Percentiles rank a stretch among this genome's conserved stretches.
phyloP scores from a whole-genome alignment of 2,329 filamentous ascomycete genomes.

The Leptographium galeiforme region DNA sequence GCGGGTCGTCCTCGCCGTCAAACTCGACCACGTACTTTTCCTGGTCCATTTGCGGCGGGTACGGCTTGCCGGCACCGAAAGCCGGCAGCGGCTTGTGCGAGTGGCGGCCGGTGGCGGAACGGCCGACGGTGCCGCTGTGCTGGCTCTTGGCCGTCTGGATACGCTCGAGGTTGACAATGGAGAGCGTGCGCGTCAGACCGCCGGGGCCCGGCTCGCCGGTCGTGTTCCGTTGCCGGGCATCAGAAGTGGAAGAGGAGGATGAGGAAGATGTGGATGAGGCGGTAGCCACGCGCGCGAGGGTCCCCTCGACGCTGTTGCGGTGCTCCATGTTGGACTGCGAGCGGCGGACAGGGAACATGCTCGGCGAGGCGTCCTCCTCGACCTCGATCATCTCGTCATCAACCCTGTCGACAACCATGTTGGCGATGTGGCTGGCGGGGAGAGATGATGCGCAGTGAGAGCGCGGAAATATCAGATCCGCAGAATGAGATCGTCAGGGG shows the following conservation, averaged over 20 bases:
- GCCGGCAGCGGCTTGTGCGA: constrained; percentile 47
- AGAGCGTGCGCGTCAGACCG: constrained; percentile 47
- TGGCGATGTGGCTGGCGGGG: not conserved
- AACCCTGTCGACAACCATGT: constrained; percentile 34
- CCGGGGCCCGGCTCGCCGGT: constrained; percentile 20
- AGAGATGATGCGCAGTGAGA: not conserved
- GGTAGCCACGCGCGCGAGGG: constrained; percentile 46
- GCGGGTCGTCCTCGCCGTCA: constrained; percentile 66
- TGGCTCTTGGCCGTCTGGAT: constrained; percentile 60
- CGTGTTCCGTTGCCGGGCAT: constrained; percentile 22
- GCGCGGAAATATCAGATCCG: not conserved
- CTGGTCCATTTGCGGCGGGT: constrained; percentile 52
- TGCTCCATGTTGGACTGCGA: constrained; percentile 16
- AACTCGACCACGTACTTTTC: constrained; percentile 75
- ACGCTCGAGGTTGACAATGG: constrained; percentile 53
- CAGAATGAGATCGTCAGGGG: not conserved
- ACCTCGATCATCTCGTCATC: constrained; percentile 40
- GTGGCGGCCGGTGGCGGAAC: constrained; percentile 24
- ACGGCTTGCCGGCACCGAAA: constrained; percentile 64
- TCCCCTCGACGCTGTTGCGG: constrained; percentile 27
- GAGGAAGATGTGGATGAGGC: constrained; percentile 34
- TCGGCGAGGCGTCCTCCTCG: constrained; percentile 36
- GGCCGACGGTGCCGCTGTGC: constrained; percentile 59
- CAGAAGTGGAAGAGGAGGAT: constrained; percentile 26
- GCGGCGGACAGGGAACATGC: constrained; percentile 18